Percentiles rank a stretch among this genome's conserved stretches.
These are phyloP conservation scores for Cairneyella variabilis DNA, from an alignment of 495 filamentous ascomycete species.

Conservation along the genomic window DNA sequence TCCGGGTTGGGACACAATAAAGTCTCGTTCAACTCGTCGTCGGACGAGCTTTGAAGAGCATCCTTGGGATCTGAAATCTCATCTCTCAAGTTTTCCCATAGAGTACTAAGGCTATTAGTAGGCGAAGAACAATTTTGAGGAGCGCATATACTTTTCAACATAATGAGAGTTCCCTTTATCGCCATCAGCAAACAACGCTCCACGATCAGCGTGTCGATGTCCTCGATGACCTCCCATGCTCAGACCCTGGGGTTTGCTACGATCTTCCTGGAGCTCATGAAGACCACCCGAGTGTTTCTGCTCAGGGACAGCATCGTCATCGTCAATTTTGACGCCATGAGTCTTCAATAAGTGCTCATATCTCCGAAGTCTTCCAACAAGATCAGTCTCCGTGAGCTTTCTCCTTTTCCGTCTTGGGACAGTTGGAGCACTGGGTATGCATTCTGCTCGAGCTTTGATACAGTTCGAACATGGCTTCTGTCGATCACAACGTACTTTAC, in stretches of 20 bases:
- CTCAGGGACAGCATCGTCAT: slow-evolving; percentile 34
- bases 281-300: slow-evolving; percentile 14
- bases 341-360: slow-evolving; percentile 51
- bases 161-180: slow-evolving; percentile 22
- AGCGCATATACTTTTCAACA: slow-evolving; percentile 22
- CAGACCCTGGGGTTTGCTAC: neutral
- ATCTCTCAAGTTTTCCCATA: slow-evolving; percentile 26
- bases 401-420: slow-evolving; percentile 57
- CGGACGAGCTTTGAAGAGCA: slow-evolving; percentile 49
- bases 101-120: slow-evolving; percentile 14
- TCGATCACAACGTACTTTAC: slow-evolving; percentile 67
- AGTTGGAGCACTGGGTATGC: slow-evolving; percentile 54
- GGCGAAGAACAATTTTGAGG: neutral
- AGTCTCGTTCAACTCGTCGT: slow-evolving; percentile 55
- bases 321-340: slow-evolving; percentile 36
- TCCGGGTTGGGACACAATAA: slow-evolving; percentile 22
- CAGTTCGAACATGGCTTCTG: slow-evolving; percentile 63
- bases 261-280: neutral
- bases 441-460: slow-evolving; percentile 56
- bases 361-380: slow-evolving; percentile 47
- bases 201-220: slow-evolving; percentile 23
- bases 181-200: slow-evolving; percentile 15
- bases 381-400: slow-evolving; percentile 44
- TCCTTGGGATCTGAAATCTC: slow-evolving; percentile 23
- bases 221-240: neutral